Evolutionary conservation across 371 early-diverging fungal species (phyloP).

Genomic region (Mucor velutinosus): DNA sequence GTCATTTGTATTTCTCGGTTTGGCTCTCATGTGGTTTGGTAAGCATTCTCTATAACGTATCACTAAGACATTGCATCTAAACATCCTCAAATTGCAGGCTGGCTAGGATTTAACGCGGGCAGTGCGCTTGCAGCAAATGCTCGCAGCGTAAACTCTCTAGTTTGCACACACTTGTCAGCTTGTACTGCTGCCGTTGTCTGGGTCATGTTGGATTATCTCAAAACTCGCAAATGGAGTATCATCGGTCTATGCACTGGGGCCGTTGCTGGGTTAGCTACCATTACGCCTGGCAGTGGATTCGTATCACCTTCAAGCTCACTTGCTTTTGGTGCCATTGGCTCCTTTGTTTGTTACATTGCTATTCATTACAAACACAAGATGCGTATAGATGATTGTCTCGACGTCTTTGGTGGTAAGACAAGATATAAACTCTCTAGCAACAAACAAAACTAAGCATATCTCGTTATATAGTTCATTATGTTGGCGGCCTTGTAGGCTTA

Average conservation of each 20-base stretch:
- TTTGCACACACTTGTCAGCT: conserved; percentile 73
- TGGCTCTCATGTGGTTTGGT: conserved; percentile 83
- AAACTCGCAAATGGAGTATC: conserved; percentile 67
- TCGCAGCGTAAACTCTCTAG: conserved; percentile 71
- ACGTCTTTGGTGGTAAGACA: conserved; percentile 57
- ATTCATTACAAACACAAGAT: conserved; percentile 64
- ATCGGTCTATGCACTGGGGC: conserved; percentile 87
- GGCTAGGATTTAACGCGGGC: conserved; percentile 38
- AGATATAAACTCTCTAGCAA: not conserved
- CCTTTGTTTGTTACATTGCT: conserved; percentile 65
- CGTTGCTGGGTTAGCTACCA: conserved; percentile 76
- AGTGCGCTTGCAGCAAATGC: conserved; percentile 73
- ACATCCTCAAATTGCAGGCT: conserved; percentile 15
- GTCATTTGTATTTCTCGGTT: conserved; percentile 78
- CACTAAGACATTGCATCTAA: not conserved
- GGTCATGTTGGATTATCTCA: conserved; percentile 70
- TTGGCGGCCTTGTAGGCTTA: conserved; percentile 74
- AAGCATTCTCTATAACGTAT: conserved; percentile 15
- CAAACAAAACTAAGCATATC: not conserved
- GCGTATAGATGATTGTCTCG: conserved; percentile 78
- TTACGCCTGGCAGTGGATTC: conserved; percentile 81
- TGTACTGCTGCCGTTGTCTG: conserved; percentile 72
- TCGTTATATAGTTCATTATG: conserved; percentile 55
- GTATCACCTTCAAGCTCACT: conserved; percentile 71
- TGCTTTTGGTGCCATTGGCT: conserved; percentile 67